A percentile compares a stretch with the other conserved stretches of the same genome.
These are phyloP conservation scores for Nitzschia sp. DNA, from an alignment of 108 stramenopile genomes.

Conservation along the genomic window DNA sequence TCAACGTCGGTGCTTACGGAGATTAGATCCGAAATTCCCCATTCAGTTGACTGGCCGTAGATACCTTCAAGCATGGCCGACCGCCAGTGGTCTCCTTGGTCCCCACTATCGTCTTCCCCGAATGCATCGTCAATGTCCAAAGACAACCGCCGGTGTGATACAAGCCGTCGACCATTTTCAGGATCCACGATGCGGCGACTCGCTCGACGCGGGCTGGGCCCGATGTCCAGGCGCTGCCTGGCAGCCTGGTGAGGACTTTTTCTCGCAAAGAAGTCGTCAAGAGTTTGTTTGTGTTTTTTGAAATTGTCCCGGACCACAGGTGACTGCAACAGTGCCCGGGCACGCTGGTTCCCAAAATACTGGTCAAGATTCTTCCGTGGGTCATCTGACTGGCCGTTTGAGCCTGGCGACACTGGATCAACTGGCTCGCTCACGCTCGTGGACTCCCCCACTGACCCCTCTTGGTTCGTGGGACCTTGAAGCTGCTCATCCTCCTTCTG, in stretches of 20 bases:
- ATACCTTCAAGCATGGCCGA: constrained; percentile 11
- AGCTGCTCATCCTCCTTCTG: not conserved
- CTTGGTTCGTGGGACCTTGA: not conserved
- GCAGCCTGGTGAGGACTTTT: not conserved
- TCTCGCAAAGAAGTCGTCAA: constrained; percentile 25
- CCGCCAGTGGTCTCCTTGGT: constrained; percentile 11
- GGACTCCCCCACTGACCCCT: constrained; percentile 16
- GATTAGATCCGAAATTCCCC: constrained; percentile 25
- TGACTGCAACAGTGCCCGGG: constrained; percentile 4
- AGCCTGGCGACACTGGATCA: not conserved
- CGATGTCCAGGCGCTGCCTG: not conserved
- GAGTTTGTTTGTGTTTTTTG: constrained; percentile 9
- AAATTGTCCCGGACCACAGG: not conserved
- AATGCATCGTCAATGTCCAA: constrained; percentile 21
- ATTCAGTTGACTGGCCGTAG: constrained; percentile 11
- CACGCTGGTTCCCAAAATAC: not conserved
- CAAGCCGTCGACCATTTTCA: constrained; percentile 2
- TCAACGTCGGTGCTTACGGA: constrained; percentile 29
- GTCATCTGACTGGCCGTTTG: not conserved
- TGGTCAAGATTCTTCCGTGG: constrained; percentile 1
- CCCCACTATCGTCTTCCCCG: constrained; percentile 4
- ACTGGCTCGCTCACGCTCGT: not conserved
- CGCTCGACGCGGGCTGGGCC: not conserved
- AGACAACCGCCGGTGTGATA: constrained; percentile 27
- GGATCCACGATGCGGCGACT: not conserved